Conservation (phyloP, 2,329 filamentous ascomycete genomes). For the Elsinoe batatas region DNA sequence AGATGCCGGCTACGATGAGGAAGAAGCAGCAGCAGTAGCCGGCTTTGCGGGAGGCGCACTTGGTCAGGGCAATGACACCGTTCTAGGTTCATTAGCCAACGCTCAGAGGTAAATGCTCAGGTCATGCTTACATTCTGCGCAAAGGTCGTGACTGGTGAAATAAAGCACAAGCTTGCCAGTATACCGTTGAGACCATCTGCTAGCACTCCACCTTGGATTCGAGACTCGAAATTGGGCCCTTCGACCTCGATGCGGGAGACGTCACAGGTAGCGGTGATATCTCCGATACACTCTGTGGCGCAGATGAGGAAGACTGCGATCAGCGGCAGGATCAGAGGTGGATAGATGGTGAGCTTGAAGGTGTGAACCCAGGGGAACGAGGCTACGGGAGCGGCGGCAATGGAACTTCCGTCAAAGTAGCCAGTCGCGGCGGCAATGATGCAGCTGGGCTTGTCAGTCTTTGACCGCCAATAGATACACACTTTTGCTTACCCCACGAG, state of each 20-base stretch:
- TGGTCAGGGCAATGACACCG: constrained; percentile 70
- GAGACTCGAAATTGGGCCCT: constrained; percentile 60
- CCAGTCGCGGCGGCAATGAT: constrained; percentile 68
- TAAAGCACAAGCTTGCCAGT: constrained; percentile 65
- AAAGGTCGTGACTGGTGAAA: constrained; percentile 70
- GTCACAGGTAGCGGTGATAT: constrained; percentile 69
- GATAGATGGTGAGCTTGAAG: constrained; percentile 62
- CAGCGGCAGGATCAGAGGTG: constrained; percentile 61
- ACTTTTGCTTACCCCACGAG: constrained; percentile 38
- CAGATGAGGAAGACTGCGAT: constrained; percentile 56
- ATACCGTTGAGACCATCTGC: constrained; percentile 69
- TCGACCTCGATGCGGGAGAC: constrained; percentile 67
- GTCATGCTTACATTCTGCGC: constrained; percentile 52
- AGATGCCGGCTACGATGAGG: constrained; percentile 70
- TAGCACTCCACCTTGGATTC: constrained; percentile 69
- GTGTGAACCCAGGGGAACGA: constrained; percentile 75
- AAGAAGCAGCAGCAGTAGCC: constrained; percentile 71
- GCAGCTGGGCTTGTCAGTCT: constrained; percentile 55
- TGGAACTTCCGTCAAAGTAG: constrained; percentile 64
- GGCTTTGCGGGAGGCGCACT: constrained; percentile 70
- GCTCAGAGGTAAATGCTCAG: not conserved
- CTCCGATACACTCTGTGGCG: constrained; percentile 62
- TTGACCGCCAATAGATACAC: not conserved
- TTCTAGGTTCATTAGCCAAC: constrained; percentile 35
- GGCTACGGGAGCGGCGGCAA: constrained; percentile 59